A percentile compares a stretch with the other conserved stretches of the same genome.
Evolutionary conservation across 2,329 filamentous ascomycete species (phyloP).

Genomic region (Sporothrix inflata): DNA sequence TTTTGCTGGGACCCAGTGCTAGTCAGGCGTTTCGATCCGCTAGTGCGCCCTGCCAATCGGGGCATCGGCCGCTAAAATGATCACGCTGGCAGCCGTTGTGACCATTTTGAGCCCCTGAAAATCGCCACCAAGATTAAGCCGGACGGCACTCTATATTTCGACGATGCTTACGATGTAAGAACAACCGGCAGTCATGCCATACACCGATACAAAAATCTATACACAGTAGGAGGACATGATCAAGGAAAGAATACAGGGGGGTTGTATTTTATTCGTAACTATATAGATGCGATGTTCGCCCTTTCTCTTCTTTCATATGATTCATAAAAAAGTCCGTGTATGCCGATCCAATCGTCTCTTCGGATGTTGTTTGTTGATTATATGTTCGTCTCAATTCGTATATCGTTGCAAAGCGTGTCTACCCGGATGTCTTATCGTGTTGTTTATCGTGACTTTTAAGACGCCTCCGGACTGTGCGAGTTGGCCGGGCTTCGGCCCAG

Average conservation of each 20-base stretch:
- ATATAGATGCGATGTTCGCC: neutral
- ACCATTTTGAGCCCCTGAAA: neutral
- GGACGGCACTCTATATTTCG: neutral
- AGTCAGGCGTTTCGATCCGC: neutral
- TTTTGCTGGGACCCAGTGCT: neutral
- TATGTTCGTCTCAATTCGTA: neutral
- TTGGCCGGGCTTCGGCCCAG: neutral
- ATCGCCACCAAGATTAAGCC: neutral
- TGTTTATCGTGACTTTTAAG: neutral
- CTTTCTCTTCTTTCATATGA: neutral
- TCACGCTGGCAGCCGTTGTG: neutral
- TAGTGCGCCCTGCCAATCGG: neutral
- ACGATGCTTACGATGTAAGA: too few relatives aligned
- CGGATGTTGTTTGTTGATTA: neutral
- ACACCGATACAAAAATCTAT: too few relatives aligned
- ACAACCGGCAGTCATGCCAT: too few relatives aligned
- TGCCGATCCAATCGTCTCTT: neutral
- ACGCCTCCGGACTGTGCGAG: neutral
- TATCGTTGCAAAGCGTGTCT: neutral
- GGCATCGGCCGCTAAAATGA: conserved; percentile 1
- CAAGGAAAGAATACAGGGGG: neutral
- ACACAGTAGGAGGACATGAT: too few relatives aligned
- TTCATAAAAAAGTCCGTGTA: neutral
- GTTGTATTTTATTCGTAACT: neutral
- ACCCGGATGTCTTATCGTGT: too few relatives aligned